Conservation (phyloP, 1,284 basidiomycete species). For the Chiua sp. region DNA sequence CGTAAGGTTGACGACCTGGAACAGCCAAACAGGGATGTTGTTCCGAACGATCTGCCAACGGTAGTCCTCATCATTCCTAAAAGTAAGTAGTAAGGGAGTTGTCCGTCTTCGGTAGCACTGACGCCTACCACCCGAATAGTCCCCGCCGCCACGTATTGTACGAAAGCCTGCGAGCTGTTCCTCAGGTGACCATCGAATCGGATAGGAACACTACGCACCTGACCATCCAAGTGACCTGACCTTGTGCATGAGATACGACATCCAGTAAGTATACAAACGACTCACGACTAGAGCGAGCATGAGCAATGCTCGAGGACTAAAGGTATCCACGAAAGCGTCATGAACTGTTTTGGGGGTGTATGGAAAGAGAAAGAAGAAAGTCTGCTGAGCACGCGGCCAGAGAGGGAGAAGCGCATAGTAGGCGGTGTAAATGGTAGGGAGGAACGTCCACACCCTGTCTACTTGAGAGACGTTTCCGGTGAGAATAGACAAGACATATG, state of each 20-base stretch:
- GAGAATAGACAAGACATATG: conserved; percentile 64
- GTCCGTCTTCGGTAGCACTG: conserved; percentile 26
- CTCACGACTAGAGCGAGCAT: conserved; percentile 72
- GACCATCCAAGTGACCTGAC: conserved; percentile 68
- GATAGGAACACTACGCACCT: conserved; percentile 42
- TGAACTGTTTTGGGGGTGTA: conserved; percentile 57
- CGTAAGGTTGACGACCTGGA: conserved; percentile 81
- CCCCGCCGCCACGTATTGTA: conserved; percentile 89
- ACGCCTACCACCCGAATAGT: conserved; percentile 76
- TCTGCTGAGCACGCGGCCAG: conserved; percentile 53
- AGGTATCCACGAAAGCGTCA: conserved; percentile 49
- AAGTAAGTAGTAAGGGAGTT: background rate
- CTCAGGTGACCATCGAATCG: background rate
- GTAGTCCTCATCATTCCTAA: conserved; percentile 86
- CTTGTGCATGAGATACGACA: conserved; percentile 12
- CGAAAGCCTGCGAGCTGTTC: conserved; percentile 56
- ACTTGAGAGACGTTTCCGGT: conserved; percentile 89
- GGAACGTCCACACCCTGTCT: conserved; percentile 78
- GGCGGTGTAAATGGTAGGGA: conserved; percentile 80
- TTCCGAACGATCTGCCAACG: conserved; percentile 84
- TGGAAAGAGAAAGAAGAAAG: conserved; percentile 56
- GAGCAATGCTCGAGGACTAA: conserved; percentile 70
- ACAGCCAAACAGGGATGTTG: conserved; percentile 70
- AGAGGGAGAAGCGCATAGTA: conserved; percentile 77
- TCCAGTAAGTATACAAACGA: conserved; percentile 2